Conservation (phyloP, 352 stramenopile species). For the Pythium periplocum region DNA sequence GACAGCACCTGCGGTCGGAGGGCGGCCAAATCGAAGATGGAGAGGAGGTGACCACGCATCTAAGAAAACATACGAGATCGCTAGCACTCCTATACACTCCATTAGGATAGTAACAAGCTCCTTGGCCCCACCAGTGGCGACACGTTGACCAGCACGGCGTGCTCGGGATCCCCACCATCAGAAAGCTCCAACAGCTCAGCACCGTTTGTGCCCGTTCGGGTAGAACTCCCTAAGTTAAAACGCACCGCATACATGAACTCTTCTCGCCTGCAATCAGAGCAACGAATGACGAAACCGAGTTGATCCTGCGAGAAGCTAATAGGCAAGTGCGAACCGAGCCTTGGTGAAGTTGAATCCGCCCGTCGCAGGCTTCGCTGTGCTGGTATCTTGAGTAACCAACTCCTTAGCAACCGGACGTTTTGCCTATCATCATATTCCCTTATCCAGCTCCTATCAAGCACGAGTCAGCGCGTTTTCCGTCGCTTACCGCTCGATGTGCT, state of each 20-base stretch:
- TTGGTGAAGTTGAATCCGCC: constrained; percentile 59
- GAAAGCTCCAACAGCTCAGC: too few species aligned
- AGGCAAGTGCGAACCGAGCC: constrained; percentile 25
- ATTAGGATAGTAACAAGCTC: constrained; percentile 2
- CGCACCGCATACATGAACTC: constrained; percentile 47
- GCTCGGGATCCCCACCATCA: neutral
- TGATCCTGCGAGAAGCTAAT: too few species aligned
- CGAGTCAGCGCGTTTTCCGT: neutral
- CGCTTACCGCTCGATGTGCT: constrained; percentile 10
- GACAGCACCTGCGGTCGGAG: constrained; percentile 10
- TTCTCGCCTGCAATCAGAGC: constrained; percentile 17
- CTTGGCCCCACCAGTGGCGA: constrained; percentile 40
- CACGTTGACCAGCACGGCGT: constrained; percentile 57
- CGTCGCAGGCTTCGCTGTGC: neutral
- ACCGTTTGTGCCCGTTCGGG: too few species aligned
- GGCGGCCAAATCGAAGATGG: constrained; percentile 34
- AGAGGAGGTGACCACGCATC: constrained; percentile 59
- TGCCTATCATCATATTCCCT: neutral
- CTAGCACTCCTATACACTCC: neutral
- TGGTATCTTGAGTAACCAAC: neutral
- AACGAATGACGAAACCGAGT: neutral
- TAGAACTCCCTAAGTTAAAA: too few species aligned
- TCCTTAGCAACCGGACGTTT: constrained; percentile 13
- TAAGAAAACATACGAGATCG: constrained; percentile 10
- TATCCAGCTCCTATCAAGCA: neutral